Base-by-base conservation (phyloP, 805 yeast species). In the Starmera amethionina region DNA sequence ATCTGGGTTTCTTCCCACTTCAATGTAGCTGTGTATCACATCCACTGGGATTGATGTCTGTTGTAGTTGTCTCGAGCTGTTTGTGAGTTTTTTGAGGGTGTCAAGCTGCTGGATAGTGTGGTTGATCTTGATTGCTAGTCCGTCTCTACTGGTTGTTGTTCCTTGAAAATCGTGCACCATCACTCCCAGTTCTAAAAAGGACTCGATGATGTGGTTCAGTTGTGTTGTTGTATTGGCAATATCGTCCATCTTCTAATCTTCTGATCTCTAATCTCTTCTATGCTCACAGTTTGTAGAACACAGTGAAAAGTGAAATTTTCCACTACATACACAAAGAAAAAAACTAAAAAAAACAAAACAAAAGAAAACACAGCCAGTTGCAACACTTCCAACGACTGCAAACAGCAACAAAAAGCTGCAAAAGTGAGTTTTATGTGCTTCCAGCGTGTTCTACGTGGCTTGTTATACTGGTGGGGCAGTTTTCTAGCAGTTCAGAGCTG, bases 1-100 rank as follows among this genome's bases (percentile, higher is more conserved):
- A 56, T 93, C 97, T 0, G 98, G 97, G 56, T 93, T 93, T 49
- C 98, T 70, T 2, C 98, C 98, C 54, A 87, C 95, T 55, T 93
- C 97, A 32, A 93, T 86, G 55, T 93, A 93, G 46, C 27, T 22
- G 6, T 82, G 80, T 12, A 88, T 66, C n/a, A 89, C 89, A 54
- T 89, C 96, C 32, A 82, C 59, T 1, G 96, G 96, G 4, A 84
- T 70, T 1, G 79, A 75, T 48, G 1, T 59, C 63, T 16, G 63
- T 62, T 5, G 49, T 42, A 8, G 44, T 44, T 30, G 60, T 22
- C 9, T 22, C 9, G 27, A 22, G 6, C 27, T 22, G 27, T 22
- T 22, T 22, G 27, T 22, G 27, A 22, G 58, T 34, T 52, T 52
- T 9, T 54, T 47, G 30, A 72, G 46, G 27, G 54, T 56, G 27